A percentile compares a stretch with the other conserved stretches of the same genome.
Evolutionary conservation across 208 protist species (phyloP).

Genomic region (Phytomonas serpens): DNA sequence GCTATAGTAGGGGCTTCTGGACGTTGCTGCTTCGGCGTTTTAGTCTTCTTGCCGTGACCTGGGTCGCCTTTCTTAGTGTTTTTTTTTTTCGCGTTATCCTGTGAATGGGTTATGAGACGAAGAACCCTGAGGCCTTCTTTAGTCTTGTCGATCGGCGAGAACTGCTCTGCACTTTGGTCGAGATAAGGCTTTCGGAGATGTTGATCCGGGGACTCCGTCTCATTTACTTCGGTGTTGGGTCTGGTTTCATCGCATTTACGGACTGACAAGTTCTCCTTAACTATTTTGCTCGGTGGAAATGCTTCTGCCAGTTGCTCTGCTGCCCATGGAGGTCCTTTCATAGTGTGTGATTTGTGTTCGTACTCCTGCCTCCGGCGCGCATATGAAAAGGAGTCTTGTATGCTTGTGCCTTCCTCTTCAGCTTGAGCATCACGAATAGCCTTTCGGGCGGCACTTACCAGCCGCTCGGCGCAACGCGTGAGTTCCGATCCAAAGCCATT

Average conservation of each 20-base stretch:
- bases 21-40: neutral
- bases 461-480: constrained; percentile 19
- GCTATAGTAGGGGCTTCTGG: neutral
- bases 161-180: neutral
- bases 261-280: neutral
- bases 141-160: neutral
- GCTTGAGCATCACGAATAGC: constrained; percentile 41
- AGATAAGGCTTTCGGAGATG: too few species aligned
- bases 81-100: constrained; percentile 3
- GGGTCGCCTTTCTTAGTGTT: neutral
- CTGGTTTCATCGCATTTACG: neutral
- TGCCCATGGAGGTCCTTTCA: neutral
- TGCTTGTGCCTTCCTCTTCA: constrained; percentile 17
- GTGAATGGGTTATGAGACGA: neutral
- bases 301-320: neutral
- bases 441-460: constrained; percentile 29
- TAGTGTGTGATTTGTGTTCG: neutral
- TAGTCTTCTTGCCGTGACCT: neutral
- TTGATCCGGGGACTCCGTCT: too few species aligned
- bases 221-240: neutral
- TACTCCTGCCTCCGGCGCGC: neutral
- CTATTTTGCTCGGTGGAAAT: neutral
- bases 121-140: neutral
- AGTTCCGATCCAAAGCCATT: constrained; percentile 42
- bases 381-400: neutral